Evolutionary conservation across 345 rosid genomes (phyloP), one percentile per base, ranked within the genome.

Genomic region (Aurinia saxatilis): DNA sequence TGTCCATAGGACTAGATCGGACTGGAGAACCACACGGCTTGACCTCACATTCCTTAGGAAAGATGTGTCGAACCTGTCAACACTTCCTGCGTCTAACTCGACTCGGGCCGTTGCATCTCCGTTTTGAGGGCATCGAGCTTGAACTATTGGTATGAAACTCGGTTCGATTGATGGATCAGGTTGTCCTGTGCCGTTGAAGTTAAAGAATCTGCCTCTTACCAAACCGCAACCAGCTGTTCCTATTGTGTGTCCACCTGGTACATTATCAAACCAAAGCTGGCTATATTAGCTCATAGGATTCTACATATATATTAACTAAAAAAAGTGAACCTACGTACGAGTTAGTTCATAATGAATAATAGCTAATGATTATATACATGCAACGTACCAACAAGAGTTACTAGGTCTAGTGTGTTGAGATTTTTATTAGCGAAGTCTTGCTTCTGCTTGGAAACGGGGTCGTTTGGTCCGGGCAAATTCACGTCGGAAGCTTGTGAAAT

Each of bases 231-330:
- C 74, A 48, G 84, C 39, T 1, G 82, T 80, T 12, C 81, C 84
- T 12, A 80, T 47, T 8, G 84, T 77, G 74, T 80, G 84, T 50
- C 78, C 81, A 8, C 81, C 84, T 80, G 34, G 36, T 54, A 38
- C 41, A 41, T 8, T 8, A 23, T 16, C 5, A 18, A 61, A 27
- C 18, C 47, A 50, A 65, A 29, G 1, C 30, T 27, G 23, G 7
- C 4, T 6, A 16, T 2, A 42, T 41, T 9, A 39, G 37, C 25
- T 41, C 10, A 7, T 11, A 6, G 9, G 19, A 10, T 7, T 6
- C 1, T 2, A 27, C 4, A 27, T 27, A 5, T 5, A 27, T 27
- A 5, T 2, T 21, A 2, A 21, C n/a, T n/a, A n/a, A n/a, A n/a
- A n/a, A n/a, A n/a, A n/a, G n/a, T n/a, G n/a, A n/a, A n/a, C n/a